These are phyloP conservation scores for Xylaria multiplex DNA, from an alignment of 2,329 filamentous ascomycete genomes.

Conservation along the genomic window DNA sequence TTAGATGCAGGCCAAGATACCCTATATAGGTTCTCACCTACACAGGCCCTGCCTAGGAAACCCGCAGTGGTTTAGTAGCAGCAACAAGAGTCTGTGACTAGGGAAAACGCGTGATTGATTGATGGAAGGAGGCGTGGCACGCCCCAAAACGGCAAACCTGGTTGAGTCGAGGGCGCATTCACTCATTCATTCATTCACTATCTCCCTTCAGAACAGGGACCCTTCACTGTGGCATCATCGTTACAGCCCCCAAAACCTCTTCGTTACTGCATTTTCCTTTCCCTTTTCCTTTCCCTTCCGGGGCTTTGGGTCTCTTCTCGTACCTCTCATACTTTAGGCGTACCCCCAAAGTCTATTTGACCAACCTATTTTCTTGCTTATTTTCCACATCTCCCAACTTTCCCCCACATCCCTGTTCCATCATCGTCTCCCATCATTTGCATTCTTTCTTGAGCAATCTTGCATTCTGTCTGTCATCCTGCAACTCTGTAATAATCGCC, in stretches of 20 bases:
- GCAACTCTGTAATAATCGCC: neutral
- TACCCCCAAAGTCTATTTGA: neutral
- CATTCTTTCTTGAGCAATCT: neutral
- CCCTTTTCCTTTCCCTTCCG: neutral
- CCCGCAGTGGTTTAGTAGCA: too few species aligned
- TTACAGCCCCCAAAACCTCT: conserved; percentile 23
- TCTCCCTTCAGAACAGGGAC: too few species aligned
- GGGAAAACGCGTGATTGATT: conserved; percentile 31
- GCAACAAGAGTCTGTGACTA: conserved; percentile 18
- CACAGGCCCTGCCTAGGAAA: neutral
- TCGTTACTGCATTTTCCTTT: conserved; percentile 9
- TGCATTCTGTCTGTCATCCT: neutral
- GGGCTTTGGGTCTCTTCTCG: too few species aligned
- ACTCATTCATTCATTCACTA: neutral
- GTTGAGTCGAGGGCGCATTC: conserved; percentile 24
- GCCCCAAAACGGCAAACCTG: conserved; percentile 30
- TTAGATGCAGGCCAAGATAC: too few species aligned
- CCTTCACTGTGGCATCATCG: conserved; percentile 14
- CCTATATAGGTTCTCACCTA: neutral
- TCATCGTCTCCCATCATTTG: conserved; percentile 10
- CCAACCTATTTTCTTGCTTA: neutral
- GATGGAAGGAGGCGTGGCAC: conserved; percentile 31
- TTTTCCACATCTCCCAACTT: neutral
- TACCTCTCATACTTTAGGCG: conserved; percentile 4
- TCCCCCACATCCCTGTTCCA: neutral